phyloP scores from a whole-genome alignment of 1,139 yeast species.

The Zygosaccharomyces sapae region DNA sequence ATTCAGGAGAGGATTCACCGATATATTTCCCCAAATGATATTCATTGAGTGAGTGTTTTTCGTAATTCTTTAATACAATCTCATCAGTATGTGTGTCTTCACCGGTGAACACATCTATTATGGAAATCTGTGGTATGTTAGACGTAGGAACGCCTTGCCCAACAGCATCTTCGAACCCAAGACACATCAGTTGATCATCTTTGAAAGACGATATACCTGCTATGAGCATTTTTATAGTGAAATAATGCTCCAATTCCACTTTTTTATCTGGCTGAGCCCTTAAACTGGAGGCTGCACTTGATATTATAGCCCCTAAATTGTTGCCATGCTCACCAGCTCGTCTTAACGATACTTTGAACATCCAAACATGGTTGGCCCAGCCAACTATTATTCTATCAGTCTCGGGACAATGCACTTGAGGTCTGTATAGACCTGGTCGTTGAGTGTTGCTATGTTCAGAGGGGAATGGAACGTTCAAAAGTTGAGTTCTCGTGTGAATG shows the following conservation, averaged over 20 bases:
- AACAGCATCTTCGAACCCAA: slow-evolving; percentile 43
- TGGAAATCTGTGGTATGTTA: slow-evolving; percentile 62
- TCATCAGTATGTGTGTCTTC: slow-evolving; percentile 83
- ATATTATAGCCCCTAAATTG: slow-evolving; percentile 40
- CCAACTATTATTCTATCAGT: slow-evolving; percentile 67
- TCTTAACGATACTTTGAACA: slow-evolving; percentile 46
- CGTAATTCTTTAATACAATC: slow-evolving; percentile 57
- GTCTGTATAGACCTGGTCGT: slow-evolving; percentile 82
- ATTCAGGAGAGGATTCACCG: slow-evolving; percentile 40
- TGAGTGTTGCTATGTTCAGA: slow-evolving; percentile 43
- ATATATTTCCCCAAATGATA: slow-evolving; percentile 57
- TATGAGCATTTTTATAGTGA: slow-evolving; percentile 48
- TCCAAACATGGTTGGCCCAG: slow-evolving; percentile 82
- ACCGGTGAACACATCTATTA: slow-evolving; percentile 61
- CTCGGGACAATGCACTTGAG: slow-evolving; percentile 66
- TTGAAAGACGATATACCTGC: slow-evolving; percentile 79
- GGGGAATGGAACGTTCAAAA: slow-evolving; percentile 56
- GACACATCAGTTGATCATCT: slow-evolving; percentile 58
- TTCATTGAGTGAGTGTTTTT: slow-evolving; percentile 72
- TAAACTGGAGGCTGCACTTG: slow-evolving; percentile 69
- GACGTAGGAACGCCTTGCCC: slow-evolving; percentile 22
- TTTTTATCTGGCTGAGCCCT: slow-evolving; percentile 53
- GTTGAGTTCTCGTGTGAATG: slow-evolving; percentile 42
- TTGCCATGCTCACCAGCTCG: slow-evolving; percentile 15
- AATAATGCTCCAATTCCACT: slow-evolving; percentile 47